Evolutionary conservation across 2,329 filamentous ascomycete species (phyloP).

Genomic region (Microsporum canis): DNA sequence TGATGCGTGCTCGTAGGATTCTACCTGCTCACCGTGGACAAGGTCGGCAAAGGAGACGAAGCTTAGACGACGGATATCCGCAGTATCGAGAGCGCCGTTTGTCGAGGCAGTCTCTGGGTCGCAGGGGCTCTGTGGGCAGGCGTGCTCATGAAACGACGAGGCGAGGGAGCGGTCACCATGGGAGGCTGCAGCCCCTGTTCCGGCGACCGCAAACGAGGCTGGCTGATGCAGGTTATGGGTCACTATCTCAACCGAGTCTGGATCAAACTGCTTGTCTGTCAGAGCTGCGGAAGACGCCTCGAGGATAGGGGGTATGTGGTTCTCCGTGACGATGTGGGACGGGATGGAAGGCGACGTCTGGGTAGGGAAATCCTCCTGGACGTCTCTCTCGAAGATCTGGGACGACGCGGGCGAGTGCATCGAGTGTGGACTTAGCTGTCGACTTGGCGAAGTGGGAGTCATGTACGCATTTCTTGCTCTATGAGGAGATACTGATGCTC

Average conservation of each 20-base stretch:
- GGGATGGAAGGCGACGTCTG: slow-evolving; percentile 79
- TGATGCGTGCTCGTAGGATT: slow-evolving; percentile 34
- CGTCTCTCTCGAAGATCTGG: slow-evolving; percentile 84
- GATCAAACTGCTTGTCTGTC: slow-evolving; percentile 72
- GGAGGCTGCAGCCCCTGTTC: slow-evolving; percentile 32
- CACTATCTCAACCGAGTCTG: slow-evolving; percentile 84
- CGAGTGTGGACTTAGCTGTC: slow-evolving; percentile 55
- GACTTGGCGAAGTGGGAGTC: slow-evolving; percentile 53
- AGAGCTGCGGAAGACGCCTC: slow-evolving; percentile 88
- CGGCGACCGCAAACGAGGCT: slow-evolving; percentile 52
- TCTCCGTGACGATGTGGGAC: slow-evolving; percentile 84
- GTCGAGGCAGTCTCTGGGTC: slow-evolving; percentile 54
- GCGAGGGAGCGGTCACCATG: slow-evolving; percentile 23
- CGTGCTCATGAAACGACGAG: slow-evolving; percentile 40
- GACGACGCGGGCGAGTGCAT: slow-evolving; percentile 65
- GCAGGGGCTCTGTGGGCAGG: slow-evolving; percentile 43
- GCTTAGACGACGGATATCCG: slow-evolving; percentile 71
- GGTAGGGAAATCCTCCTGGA: slow-evolving; percentile 65
- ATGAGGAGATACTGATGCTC: slow-evolving; percentile 33
- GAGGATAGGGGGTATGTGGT: slow-evolving; percentile 82
- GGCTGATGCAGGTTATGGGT: slow-evolving; percentile 77
- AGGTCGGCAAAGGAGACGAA: slow-evolving; percentile 98
- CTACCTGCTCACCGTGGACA: slow-evolving; percentile 57
- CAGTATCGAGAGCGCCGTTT: slow-evolving; percentile 64
- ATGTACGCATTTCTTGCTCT: slow-evolving; percentile 23